phyloP scores from a whole-genome alignment of 2,329 filamentous ascomycete genomes.

The Samsoniella hepiali region DNA sequence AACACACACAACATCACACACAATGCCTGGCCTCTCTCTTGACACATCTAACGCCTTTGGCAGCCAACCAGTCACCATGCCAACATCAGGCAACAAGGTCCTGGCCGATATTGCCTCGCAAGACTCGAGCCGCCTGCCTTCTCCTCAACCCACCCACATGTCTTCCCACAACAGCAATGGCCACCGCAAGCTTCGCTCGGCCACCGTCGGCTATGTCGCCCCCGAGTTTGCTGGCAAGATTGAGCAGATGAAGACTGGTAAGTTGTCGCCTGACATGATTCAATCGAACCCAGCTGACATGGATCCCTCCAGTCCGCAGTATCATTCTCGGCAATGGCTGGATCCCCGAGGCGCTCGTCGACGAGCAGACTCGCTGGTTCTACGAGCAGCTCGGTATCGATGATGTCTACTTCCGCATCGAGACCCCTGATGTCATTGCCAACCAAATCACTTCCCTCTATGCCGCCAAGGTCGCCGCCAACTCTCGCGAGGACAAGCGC shows the following conservation, averaged over 20 bases:
- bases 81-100: conserved; percentile 38
- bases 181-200: conserved; percentile 76
- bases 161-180: conserved; percentile 54
- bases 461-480: conserved; percentile 92
- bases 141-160: conserved; percentile 80
- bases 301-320: conserved; percentile 64
- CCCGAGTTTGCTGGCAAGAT: conserved; percentile 91
- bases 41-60: conserved; percentile 17
- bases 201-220: conserved; percentile 90
- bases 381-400: conserved; percentile 97
- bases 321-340: conserved; percentile 76
- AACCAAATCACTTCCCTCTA: conserved; percentile 96
- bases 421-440: conserved; percentile 80
- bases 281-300: background rate
- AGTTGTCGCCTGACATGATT: conserved; percentile 27
- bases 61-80: conserved; percentile 29
- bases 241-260: conserved; percentile 81
- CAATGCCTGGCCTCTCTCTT: conserved; percentile 16
- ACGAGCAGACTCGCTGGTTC: conserved; percentile 90
- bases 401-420: conserved; percentile 95
- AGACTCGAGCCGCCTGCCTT: conserved; percentile 62
- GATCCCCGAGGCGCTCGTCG: conserved; percentile 79
- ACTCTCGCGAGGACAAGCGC: conserved; percentile 86
- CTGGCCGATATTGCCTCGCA: conserved; percentile 40
- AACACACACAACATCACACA: background rate